Evolutionary conservation across 1,284 basidiomycete genomes (phyloP).

Genomic region (Bondarzewia mesenterica): DNA sequence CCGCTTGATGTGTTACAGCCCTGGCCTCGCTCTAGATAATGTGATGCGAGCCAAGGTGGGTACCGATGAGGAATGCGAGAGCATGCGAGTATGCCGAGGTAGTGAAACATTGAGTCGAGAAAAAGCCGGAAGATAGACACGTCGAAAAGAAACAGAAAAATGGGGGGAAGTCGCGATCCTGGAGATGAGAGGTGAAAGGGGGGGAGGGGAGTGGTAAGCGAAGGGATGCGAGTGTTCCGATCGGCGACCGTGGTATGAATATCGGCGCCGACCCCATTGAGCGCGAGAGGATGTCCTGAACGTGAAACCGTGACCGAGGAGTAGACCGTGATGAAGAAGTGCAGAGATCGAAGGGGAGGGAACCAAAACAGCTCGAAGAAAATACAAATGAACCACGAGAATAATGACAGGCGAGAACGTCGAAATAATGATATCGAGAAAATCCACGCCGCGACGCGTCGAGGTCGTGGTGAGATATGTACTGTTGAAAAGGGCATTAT

Average conservation of each 20-base stretch:
- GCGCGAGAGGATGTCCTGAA: slow-evolving; percentile 31
- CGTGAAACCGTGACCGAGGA: slow-evolving; percentile 30
- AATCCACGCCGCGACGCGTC: slow-evolving; percentile 13
- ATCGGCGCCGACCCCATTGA: slow-evolving; percentile 25
- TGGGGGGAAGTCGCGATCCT: neutral
- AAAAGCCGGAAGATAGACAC: neutral
- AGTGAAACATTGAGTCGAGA: slow-evolving; percentile 11
- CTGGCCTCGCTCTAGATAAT: slow-evolving; percentile 17
- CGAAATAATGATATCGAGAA: slow-evolving; percentile 39
- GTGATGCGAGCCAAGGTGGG: slow-evolving; percentile 20
- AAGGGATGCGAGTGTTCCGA: slow-evolving; percentile 13
- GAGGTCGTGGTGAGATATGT: slow-evolving; percentile 10
- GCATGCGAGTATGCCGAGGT: slow-evolving; percentile 25
- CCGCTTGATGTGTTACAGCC: slow-evolving; percentile 27
- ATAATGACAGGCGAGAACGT: slow-evolving; percentile 26
- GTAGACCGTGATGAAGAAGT: slow-evolving; percentile 12
- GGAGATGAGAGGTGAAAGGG: neutral
- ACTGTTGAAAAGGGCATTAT: slow-evolving; percentile 19
- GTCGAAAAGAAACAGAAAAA: slow-evolving; percentile 1
- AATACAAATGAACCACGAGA: slow-evolving; percentile 16
- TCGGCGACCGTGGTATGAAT: slow-evolving; percentile 40
- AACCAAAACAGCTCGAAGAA: slow-evolving; percentile 22
- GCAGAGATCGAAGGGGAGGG: slow-evolving; percentile 20
- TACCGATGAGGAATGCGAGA: slow-evolving; percentile 27
- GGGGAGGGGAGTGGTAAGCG: neutral